Percentiles rank a stretch among this genome's conserved stretches.
phyloP scores from a whole-genome alignment of 1,284 basidiomycete species.

The Cutaneotrichosporon sp. region DNA sequence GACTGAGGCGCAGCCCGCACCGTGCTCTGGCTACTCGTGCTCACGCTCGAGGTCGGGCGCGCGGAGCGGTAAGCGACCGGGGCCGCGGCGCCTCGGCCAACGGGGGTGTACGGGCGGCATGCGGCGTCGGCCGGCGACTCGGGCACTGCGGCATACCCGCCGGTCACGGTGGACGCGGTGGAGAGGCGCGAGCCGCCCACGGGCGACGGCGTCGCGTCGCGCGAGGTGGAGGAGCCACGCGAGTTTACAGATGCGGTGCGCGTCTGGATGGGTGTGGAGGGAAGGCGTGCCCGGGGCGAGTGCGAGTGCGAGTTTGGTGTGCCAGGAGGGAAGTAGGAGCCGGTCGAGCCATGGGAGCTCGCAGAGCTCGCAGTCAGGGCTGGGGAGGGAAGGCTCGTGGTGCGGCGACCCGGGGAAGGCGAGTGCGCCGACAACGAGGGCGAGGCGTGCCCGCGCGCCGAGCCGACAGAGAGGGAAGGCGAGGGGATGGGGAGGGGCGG shows the following conservation, averaged over 20 bases:
- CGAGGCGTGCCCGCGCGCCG: neutral
- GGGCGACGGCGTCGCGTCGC: neutral
- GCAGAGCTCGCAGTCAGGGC: neutral
- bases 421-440: neutral
- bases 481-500: neutral
- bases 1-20: conserved; percentile 5
- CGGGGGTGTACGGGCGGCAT: conserved; percentile 1
- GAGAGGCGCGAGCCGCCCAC: neutral
- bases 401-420: neutral
- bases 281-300: neutral
- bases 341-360: neutral
- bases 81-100: neutral
- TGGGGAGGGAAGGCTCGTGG: neutral
- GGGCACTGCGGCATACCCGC: neutral
- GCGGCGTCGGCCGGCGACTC: conserved; percentile 3
- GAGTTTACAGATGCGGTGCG: neutral
- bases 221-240: neutral
- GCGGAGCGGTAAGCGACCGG: conserved; percentile 4
- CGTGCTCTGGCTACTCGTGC: neutral
- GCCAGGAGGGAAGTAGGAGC: neutral
- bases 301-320: neutral
- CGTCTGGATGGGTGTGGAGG: neutral
- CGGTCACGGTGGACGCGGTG: neutral
- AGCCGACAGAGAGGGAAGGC: neutral
- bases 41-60: conserved; percentile 11